Conservation (phyloP, 768 basidiomycete species). For the Xerocomus brunneocitrinus region DNA sequence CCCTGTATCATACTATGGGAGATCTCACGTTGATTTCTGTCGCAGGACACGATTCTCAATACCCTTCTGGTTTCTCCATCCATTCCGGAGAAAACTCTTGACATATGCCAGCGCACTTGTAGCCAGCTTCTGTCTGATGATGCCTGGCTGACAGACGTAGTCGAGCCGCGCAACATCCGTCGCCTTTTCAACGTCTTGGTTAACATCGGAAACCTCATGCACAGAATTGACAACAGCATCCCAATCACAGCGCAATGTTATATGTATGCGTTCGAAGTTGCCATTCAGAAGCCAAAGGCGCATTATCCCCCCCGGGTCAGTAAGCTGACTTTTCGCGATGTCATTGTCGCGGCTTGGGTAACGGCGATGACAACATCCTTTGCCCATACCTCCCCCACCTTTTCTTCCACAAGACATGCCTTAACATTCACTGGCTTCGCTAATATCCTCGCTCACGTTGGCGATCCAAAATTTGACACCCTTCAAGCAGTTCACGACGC, state of each 20-base stretch:
- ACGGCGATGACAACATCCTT: slow-evolving; percentile 31
- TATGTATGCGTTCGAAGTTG: slow-evolving; percentile 40
- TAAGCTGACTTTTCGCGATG: slow-evolving; percentile 34
- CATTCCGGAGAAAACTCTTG: slow-evolving; percentile 28
- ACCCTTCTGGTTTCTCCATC: slow-evolving; percentile 24
- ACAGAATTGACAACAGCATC: slow-evolving; percentile 24
- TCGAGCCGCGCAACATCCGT: slow-evolving; percentile 32
- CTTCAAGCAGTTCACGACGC: slow-evolving; percentile 33
- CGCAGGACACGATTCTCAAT: slow-evolving; percentile 24
- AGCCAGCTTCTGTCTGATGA: slow-evolving; percentile 29
- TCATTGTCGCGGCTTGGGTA: slow-evolving; percentile 37
- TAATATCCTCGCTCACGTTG: slow-evolving; percentile 23
- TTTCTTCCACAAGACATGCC: slow-evolving; percentile 18
- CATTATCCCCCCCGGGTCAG: slow-evolving; percentile 10
- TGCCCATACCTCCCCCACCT: slow-evolving; percentile 17
- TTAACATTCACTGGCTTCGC: slow-evolving; percentile 18
- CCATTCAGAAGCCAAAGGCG: slow-evolving; percentile 30
- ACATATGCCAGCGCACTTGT: slow-evolving; percentile 30
- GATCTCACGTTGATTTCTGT: slow-evolving; percentile 11
- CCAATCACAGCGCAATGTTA: slow-evolving; percentile 34
- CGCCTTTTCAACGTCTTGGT: slow-evolving; percentile 45
- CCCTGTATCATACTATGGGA: background rate
- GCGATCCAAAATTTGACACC: slow-evolving; percentile 34
- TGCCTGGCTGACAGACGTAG: slow-evolving; percentile 17
- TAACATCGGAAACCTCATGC: slow-evolving; percentile 36